These are phyloP conservation scores for Lentinula raphanica DNA, from an alignment of 768 basidiomycete genomes.

Conservation along the genomic window DNA sequence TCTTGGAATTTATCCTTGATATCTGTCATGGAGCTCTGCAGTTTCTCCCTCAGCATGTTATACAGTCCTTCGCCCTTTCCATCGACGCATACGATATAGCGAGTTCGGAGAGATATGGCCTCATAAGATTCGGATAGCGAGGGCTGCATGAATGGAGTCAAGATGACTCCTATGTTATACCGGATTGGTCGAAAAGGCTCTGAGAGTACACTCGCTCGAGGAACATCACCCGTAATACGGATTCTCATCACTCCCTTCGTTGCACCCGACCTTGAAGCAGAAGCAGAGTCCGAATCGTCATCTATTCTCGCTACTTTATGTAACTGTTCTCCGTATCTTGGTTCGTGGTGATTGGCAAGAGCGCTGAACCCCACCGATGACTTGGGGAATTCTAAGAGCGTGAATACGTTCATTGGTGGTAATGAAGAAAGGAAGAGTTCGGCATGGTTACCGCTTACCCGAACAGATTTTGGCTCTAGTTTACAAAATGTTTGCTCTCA, in stretches of 20 bases:
- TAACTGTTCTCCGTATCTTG: slow-evolving; percentile 53
- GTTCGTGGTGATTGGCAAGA: slow-evolving; percentile 31
- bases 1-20: slow-evolving; percentile 17
- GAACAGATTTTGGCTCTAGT: too few relatives aligned
- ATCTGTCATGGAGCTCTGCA: slow-evolving; percentile 48
- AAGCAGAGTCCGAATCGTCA: slow-evolving; percentile 62
- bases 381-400: slow-evolving; percentile 42
- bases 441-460: too few relatives aligned
- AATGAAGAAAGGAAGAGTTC: background rate
- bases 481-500: too few relatives aligned
- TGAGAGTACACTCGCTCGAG: slow-evolving; percentile 27
- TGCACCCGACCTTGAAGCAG: slow-evolving; percentile 50
- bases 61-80: slow-evolving; percentile 57
- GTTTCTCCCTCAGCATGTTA: slow-evolving; percentile 48
- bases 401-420: slow-evolving; percentile 25
- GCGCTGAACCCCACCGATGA: slow-evolving; percentile 47
- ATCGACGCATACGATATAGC: slow-evolving; percentile 45
- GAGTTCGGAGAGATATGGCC: slow-evolving; percentile 52
- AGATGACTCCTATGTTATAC: background rate
- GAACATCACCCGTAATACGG: slow-evolving; percentile 34
- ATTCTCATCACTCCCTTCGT: slow-evolving; percentile 40
- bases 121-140: slow-evolving; percentile 31
- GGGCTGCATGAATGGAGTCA: background rate
- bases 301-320: slow-evolving; percentile 66
- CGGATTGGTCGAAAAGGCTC: background rate